Evolutionary conservation across 208 protist species (phyloP).

Genomic region (Leishmania tarentolae): DNA sequence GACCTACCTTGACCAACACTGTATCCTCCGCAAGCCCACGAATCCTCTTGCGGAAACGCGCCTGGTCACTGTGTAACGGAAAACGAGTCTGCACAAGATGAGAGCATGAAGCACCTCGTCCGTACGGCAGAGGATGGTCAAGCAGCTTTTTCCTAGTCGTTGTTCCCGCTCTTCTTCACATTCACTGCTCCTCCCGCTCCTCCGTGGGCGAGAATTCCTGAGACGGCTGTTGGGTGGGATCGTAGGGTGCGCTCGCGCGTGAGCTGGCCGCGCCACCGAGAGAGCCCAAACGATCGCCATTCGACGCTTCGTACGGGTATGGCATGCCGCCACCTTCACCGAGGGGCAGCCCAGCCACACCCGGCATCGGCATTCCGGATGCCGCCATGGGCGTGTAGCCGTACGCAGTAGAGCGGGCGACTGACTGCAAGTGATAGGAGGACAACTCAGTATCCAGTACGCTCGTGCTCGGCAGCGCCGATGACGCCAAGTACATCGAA

Average conservation of each 20-base stretch:
- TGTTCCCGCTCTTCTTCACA: neutral
- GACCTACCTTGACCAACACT: neutral
- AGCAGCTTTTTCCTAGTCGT: neutral
- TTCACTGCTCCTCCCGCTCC: conserved; percentile 52
- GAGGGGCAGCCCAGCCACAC: neutral
- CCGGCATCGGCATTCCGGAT: conserved; percentile 25
- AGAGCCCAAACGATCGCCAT: neutral
- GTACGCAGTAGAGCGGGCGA: conserved; percentile 32
- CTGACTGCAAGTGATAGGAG: conserved; percentile 81
- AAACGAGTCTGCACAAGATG: neutral
- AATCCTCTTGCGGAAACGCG: neutral
- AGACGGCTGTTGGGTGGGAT: conserved; percentile 24
- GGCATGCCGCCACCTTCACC: conserved; percentile 10
- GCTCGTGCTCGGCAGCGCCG: conserved; percentile 17
- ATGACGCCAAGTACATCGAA: conserved; percentile 27
- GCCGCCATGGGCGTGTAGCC: conserved; percentile 13
- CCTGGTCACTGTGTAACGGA: neutral
- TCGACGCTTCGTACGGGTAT: conserved; percentile 33
- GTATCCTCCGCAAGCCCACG: neutral
- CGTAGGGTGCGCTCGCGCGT: conserved; percentile 34
- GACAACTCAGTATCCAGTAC: conserved; percentile 41
- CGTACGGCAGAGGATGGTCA: neutral
- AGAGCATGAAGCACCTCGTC: neutral
- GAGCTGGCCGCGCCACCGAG: conserved; percentile 19
- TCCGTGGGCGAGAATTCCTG: conserved; percentile 60